Evolutionary conservation across 2,329 filamentous ascomycete genomes (phyloP), one percentile per base, ranked within the genome.

Genomic region (Talaromyces sp.): DNA sequence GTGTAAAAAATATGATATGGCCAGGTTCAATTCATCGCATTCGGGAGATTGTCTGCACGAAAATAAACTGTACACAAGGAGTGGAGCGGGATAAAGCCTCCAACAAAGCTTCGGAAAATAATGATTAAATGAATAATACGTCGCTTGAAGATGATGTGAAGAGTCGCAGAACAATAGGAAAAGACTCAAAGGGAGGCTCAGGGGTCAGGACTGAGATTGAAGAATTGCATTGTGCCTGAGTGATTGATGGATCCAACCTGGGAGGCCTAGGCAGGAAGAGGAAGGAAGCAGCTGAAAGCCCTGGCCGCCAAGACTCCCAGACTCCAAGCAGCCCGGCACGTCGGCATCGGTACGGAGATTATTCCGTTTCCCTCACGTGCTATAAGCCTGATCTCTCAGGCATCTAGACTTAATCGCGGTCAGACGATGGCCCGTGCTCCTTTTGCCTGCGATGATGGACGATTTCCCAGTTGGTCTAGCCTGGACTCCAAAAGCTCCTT

Each of bases 1-100:
- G 39, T 63, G 43, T 50, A 58, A 35, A 35, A 63, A 57, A 13
- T 58, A 27, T 57, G 31, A 16, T 58, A 24, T 16, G 60, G 19
- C 45, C 19, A 52, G 45, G 13, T 14, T 63, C 61, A 63, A 31
- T 37, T 63, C 61, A 63, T 63, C 50, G 49, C 35, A 57, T 45
- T 37, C 50, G 50, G 50, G 31, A 54, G 31, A 54, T 54, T 56
- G 52, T 39, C 52, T 39, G 52, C 31, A 22, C 11, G 52, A 24
- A 62, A 57, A 59, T 39, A 54, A 22, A 37, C 6, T 56, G 52
- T 39, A 39, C 16, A 37, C 33, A 56, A 54, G 19, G 31, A 11
- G 33, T 14, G 33, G n/a, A 39, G 11, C 33, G n/a, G 33, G 13
- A 39, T 19, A 56, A 14, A 19, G 33, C 52, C 33, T 56, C 52